Conservation (phyloP, 106 monocot genomes). For the Narthecium ossifragum region DNA sequence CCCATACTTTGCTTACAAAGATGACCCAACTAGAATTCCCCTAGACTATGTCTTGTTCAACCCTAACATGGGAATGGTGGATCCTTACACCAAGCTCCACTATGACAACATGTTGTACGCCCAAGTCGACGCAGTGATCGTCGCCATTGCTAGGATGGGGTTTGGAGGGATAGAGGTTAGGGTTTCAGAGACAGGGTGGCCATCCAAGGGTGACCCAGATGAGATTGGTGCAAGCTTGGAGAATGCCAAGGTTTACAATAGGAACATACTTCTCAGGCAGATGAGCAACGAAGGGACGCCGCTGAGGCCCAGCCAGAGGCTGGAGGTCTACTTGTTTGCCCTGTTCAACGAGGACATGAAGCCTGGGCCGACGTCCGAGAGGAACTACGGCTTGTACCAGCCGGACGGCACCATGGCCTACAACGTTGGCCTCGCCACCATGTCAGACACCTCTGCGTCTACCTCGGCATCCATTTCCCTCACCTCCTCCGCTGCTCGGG, state of each 20-base stretch:
- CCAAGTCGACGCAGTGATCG: slow-evolving; percentile 81
- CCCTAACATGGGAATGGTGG: slow-evolving; percentile 43
- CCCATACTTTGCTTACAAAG: slow-evolving; percentile 94
- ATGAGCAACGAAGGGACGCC: slow-evolving; percentile 74
- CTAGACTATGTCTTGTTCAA: slow-evolving; percentile 67
- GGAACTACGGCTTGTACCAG: slow-evolving; percentile 86
- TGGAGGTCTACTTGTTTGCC: slow-evolving; percentile 92
- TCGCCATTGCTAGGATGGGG: slow-evolving; percentile 61
- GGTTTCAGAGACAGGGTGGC: slow-evolving; percentile 98
- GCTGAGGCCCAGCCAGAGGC: slow-evolving; percentile 43
- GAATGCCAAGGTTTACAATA: slow-evolving; percentile 71
- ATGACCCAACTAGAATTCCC: slow-evolving; percentile 32
- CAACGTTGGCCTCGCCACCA: slow-evolving; percentile 51
- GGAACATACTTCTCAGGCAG: slow-evolving; percentile 71
- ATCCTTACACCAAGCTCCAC: slow-evolving; percentile 64
- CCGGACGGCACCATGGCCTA: slow-evolving; percentile 79
- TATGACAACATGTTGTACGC: slow-evolving; percentile 98
- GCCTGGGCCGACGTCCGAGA: slow-evolving; percentile 90
- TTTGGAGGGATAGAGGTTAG: slow-evolving; percentile 52
- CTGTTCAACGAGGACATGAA: slow-evolving; percentile 93
- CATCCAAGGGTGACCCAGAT: slow-evolving; percentile 74
- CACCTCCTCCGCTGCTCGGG: slow-evolving; percentile 38
- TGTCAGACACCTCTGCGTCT: slow-evolving; percentile 39
- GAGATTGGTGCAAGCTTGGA: slow-evolving; percentile 75
- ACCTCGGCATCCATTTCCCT: slow-evolving; percentile 58